A percentile compares a stretch with the other conserved stretches of the same genome.
phyloP scores from a whole-genome alignment of 495 filamentous ascomycete genomes.

The Neurospora hispaniola region DNA sequence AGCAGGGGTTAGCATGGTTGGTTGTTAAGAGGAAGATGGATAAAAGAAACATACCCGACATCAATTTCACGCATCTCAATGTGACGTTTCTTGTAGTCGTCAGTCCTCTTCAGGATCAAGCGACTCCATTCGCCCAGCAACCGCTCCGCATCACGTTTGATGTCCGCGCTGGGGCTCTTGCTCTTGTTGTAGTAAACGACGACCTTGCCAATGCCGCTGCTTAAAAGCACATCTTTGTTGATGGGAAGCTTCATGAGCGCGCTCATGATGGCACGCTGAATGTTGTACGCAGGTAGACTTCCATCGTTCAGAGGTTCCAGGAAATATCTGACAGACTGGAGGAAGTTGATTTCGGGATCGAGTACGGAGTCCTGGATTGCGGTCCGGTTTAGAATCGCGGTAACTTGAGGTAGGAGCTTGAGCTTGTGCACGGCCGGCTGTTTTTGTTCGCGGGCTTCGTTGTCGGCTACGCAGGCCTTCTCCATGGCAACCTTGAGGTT shows the following conservation, averaged over 20 bases:
- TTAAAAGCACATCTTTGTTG: constrained; percentile 77
- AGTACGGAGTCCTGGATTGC: constrained; percentile 70
- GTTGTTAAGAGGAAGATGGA: constrained; percentile 15
- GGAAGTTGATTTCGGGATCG: constrained; percentile 88
- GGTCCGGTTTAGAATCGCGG: constrained; percentile 76
- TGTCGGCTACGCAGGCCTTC: constrained; percentile 78
- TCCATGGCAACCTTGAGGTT: constrained; percentile 85
- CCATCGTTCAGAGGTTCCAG: constrained; percentile 91
- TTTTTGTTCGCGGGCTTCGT: constrained; percentile 60
- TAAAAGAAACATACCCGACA: constrained; percentile 32
- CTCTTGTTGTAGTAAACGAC: constrained; percentile 93
- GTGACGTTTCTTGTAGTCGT: constrained; percentile 79
- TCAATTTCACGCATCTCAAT: constrained; percentile 45
- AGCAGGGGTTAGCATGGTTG: constrained; percentile 9
- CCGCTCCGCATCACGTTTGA: constrained; percentile 88
- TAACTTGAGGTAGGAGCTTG: constrained; percentile 87
- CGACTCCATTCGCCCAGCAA: constrained; percentile 91
- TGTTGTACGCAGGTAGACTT: constrained; percentile 86
- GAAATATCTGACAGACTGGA: constrained; percentile 93
- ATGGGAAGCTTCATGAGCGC: constrained; percentile 71
- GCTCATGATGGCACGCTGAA: constrained; percentile 87
- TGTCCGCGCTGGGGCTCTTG: constrained; percentile 69
- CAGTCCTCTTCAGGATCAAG: constrained; percentile 85
- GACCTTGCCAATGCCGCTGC: constrained; percentile 91
- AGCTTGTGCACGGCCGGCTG: constrained; percentile 86